Conservation (phyloP, 371 early-diverging fungal genomes). For the Batkoa obscura region DNA sequence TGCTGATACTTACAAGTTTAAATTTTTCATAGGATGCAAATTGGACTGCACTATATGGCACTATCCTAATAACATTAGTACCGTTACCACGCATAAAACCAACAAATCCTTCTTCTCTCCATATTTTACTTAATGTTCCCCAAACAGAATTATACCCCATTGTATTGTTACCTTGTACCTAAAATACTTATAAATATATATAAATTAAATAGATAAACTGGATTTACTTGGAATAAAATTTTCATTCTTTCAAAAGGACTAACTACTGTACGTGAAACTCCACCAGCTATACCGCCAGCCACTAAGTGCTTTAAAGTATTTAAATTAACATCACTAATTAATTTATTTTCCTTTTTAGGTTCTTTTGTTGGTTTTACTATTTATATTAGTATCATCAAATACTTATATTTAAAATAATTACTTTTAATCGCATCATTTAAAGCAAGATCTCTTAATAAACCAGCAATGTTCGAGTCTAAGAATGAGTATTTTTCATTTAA, state of each 20-base stretch:
- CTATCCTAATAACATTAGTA: slow-evolving; percentile 76
- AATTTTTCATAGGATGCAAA: slow-evolving; percentile 73
- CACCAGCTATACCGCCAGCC: slow-evolving; percentile 83
- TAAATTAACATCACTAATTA: too few relatives aligned
- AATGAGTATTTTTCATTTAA: not conserved
- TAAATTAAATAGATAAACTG: not conserved
- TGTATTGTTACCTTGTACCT: slow-evolving; percentile 54
- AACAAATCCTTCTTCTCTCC: slow-evolving; percentile 66
- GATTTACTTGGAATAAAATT: slow-evolving; percentile 67
- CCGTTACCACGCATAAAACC: slow-evolving; percentile 87
- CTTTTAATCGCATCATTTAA: not conserved
- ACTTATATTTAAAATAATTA: not conserved
- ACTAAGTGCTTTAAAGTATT: slow-evolving; percentile 45
- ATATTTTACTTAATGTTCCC: slow-evolving; percentile 57
- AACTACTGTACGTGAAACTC: slow-evolving; percentile 76
- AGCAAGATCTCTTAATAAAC: slow-evolving; percentile 3
- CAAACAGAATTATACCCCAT: slow-evolving; percentile 46
- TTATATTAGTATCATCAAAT: too few relatives aligned
- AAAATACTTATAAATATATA: slow-evolving; percentile 5
- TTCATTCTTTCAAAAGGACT: slow-evolving; percentile 86
- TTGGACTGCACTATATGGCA: slow-evolving; percentile 82
- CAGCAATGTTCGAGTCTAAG: slow-evolving; percentile 4
- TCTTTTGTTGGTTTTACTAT: too few relatives aligned
- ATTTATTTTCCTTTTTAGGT: too few relatives aligned
- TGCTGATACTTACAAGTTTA: slow-evolving; percentile 21